These are phyloP conservation scores for Sugiyamaella grinbergsii DNA, from an alignment of 1,139 yeast species.

Conservation along the genomic window DNA sequence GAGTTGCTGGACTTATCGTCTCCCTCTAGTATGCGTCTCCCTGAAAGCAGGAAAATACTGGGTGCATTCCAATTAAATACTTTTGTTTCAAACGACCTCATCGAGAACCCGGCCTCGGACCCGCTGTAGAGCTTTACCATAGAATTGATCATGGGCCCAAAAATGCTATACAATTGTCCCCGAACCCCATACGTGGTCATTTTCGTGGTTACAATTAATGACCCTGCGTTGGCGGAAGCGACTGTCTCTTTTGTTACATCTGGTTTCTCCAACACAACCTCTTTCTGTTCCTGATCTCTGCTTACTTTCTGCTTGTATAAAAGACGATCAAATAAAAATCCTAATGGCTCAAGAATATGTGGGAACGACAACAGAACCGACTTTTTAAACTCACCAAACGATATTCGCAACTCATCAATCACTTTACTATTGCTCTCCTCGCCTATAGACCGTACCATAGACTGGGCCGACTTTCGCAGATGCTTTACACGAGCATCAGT, in stretches of 20 bases:
- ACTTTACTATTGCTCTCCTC: conserved; percentile 21
- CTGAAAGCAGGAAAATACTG: conserved; percentile 68
- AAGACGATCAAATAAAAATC: conserved; percentile 34
- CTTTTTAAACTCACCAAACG: conserved; percentile 29
- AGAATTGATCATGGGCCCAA: conserved; percentile 13
- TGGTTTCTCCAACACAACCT: neutral
- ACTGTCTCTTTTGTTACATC: neutral
- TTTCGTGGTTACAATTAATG: conserved; percentile 18
- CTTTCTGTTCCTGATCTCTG: neutral
- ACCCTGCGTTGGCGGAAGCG: neutral
- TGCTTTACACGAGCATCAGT: conserved; percentile 18
- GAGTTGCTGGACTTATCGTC: conserved; percentile 15
- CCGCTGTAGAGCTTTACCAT: conserved; percentile 68
- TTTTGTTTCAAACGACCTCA: conserved; percentile 80
- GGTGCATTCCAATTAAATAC: conserved; percentile 93
- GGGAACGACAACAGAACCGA: conserved; percentile 31
- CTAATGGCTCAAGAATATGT: conserved; percentile 33
- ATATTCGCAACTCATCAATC: conserved; percentile 26
- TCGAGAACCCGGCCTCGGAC: conserved; percentile 77
- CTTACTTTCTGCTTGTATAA: conserved; percentile 24
- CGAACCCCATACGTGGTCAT: conserved; percentile 32
- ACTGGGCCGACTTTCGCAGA: conserved; percentile 25
- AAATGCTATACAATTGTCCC: conserved; percentile 42
- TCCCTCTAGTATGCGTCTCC: conserved; percentile 39
- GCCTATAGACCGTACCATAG: conserved; percentile 29